Evolutionary conservation across 2,329 filamentous ascomycete genomes (phyloP).

Genomic region (Uncinocarpus reesii): DNA sequence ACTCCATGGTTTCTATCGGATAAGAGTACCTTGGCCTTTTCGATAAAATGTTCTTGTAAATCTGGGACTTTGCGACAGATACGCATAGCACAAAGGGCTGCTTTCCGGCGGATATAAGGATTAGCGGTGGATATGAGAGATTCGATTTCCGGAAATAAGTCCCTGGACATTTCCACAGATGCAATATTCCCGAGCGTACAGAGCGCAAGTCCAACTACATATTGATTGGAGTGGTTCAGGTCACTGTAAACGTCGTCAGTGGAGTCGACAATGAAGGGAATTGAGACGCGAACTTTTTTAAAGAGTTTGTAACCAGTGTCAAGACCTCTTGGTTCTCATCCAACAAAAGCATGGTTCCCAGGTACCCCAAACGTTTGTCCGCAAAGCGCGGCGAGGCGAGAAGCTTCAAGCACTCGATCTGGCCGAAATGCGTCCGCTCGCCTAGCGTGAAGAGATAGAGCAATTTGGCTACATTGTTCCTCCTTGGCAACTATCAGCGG

Average conservation of each 20-base stretch:
- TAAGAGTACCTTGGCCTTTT: constrained; percentile 79
- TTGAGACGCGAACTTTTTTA: constrained; percentile 68
- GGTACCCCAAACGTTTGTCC: constrained; percentile 89
- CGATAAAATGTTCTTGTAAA: constrained; percentile 90
- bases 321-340: constrained; percentile 98
- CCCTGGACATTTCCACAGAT: constrained; percentile 94
- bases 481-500: constrained; percentile 43
- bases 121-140: constrained; percentile 83
- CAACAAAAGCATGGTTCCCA: constrained; percentile 88
- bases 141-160: constrained; percentile 93
- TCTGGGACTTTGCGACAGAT: constrained; percentile 98
- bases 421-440: constrained; percentile 94
- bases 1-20: constrained; percentile 95
- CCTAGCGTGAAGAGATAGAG: constrained; percentile 96
- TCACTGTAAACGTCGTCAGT: constrained; percentile 52
- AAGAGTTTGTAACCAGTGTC: constrained; percentile 91
- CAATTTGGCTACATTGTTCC: constrained; percentile 98
- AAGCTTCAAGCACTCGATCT: constrained; percentile 98
- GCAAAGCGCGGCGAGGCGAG: constrained; percentile 94
- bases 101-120: constrained; percentile 96
- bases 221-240: constrained; percentile 93
- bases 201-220: constrained; percentile 90
- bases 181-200: constrained; percentile 97
- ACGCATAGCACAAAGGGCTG: constrained; percentile 95
- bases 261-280: background rate